Base-by-base conservation (phyloP, 2,329 filamentous ascomycete species). In the Epicoccum nigrum region DNA sequence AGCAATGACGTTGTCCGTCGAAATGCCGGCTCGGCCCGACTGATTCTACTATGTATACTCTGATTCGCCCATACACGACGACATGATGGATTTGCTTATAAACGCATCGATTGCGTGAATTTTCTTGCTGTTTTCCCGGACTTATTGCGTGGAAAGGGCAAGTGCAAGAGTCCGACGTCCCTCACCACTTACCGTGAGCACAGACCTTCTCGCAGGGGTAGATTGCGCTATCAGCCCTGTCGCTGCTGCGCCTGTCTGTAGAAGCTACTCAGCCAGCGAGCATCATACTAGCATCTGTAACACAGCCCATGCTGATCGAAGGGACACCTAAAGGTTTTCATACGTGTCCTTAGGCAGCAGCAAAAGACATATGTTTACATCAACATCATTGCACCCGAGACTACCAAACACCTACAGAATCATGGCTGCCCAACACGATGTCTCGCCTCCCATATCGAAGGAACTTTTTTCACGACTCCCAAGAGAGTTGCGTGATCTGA, bases 401-500 rank as follows among this genome's bases (percentile, higher is more conserved):
- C 7, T 8, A 2, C 15, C n/a, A 3, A 2, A 30, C 17, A 25
- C 21, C 20, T 23, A 13, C 23, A 17, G 15, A 17, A 28, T 6
- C 11, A 52, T 51, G 48, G 7, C 31, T 25, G 11, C 19, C 43
- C 12, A 42, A 21, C 32, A 20, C n/a, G 15, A 27, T 28, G 4
- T 33, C 23, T 6, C 23, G 19, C 25, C 2, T 9, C 12, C 21
- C 8, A 15, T 13, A 2, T 28, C 42, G 7, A 6, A 20, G 1
- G 25, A 28, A 1, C 17, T 23, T 16, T 45, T 63, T 17, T 33
- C 58, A 17, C 27, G 19, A 13, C 54, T 65, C 2, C 62, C 62
- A 1, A 49, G 59, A 9, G 60, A 65, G 37, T 34, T 65, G 9
- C 56, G 62, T 11, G 60, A 65, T 38, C 9, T 57, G 15, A 51